Evolutionary conservation across 192 early-diverging fungal species (phyloP), one percentile per base, ranked within the genome.

Genomic region (Linnemannia exigua): DNA sequence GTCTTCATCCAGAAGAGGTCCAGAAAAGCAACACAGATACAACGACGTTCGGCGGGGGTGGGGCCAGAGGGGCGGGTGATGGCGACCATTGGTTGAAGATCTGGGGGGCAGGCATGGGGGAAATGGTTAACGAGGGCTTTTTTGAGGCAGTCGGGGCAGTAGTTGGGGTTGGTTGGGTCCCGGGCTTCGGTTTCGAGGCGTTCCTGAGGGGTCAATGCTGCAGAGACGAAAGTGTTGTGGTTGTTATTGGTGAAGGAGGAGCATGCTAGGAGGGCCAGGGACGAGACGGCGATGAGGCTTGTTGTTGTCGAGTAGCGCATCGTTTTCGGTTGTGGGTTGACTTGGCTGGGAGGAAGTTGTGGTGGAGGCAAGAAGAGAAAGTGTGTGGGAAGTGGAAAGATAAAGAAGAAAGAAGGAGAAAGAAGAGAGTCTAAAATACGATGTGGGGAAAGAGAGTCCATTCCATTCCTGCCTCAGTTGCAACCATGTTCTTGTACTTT

Each of bases 1-100:
- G 28, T 19, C 41, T 79, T 80, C 84, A 86, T 86, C 84, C 84
- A 86, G 48, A n/a, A 54, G 28, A 86, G 63, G 28, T 86, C 84
- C 33, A 54, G 16, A 51, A 86, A 86, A 2, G 78, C 35, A 31
- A 86, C 11, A 41, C 84, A 86, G 50, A 86, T 37, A 50, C 84
- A 86, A 12, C 84, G 84, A 58, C 72, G 54, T 37, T 86, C 84
- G 4, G 51, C 36, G 1, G 74, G 74, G 41, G 35, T 20, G 35
- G 77, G 77, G 37, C 83, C 84, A n/a, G 50, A 44, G 19, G 77
- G 82, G 15, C 77, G 68, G 17, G 73, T 46, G 19, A 58, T 52
- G 14, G 77, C 78, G 15, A 36, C 74, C 12, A 79, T 47, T 3
- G 77, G 75, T 31, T 79, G 52, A 5, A 86, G 33, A 14, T 72